Evolutionary conservation across 1,284 basidiomycete genomes (phyloP), one percentile per base, ranked within the genome.

Genomic region (Moesziomyces globuligerus): DNA sequence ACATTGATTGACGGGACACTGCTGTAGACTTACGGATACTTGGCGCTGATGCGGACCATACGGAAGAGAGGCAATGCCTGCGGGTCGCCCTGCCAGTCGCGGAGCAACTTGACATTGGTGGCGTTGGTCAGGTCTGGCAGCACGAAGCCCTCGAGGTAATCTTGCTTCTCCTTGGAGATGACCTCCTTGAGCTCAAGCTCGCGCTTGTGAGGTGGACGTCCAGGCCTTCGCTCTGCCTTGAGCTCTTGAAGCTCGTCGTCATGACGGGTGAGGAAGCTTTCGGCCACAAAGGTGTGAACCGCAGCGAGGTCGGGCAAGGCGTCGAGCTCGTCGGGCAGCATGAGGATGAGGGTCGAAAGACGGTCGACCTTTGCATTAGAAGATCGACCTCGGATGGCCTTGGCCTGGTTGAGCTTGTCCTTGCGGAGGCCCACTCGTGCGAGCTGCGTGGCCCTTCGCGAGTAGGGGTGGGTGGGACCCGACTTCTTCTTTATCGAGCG

Each of bases 81-180:
- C 10, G 71, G 69, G 48, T 81, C 78, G 7, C 80, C 80, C 25
- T 79, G 52, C 80, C 80, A 82, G 17, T 76, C 66, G 7, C 80
- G 57, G 3, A 82, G 60, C 5, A 81, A 53, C 20, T 51, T 50
- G 36, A 82, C 80, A 37, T 82, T 82, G 47, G 50, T 72, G 3
- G 45, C 40, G 42, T 64, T 73, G 46, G 61, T 67, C 17, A 82
- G 62, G 32, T 82, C 80, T 0, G 80, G 80, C 1, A 81, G 50
- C 36, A 78, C 76, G 26, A 82, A 73, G 17, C 78, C 78, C 20
- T 77, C 67, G 23, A 48, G 44, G 54, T 82, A 82, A 29, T 81
- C 79, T 23, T 60, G 56, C 24, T 47, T 28, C 43, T 81, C 80
- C 10, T 58, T 54, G 15, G 69, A 73, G 7, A 65, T 71, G 24